phyloP scores from a whole-genome alignment of 2,329 filamentous ascomycete genomes.

The Penicillium sp. region DNA sequence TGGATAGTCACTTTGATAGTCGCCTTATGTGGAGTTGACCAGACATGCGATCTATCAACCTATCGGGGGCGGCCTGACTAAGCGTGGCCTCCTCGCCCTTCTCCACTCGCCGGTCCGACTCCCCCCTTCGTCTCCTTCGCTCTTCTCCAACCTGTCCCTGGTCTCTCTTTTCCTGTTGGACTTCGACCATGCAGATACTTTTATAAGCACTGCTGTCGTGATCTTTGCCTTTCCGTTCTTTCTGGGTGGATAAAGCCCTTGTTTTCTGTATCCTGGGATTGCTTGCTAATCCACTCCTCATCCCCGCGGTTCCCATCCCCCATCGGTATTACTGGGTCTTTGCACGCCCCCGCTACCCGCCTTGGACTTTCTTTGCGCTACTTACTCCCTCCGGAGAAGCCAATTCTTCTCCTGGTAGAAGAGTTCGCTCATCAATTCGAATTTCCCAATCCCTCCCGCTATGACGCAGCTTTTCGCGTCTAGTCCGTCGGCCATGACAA shows the following conservation, averaged over 20 bases:
- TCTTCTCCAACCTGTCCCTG: conserved; percentile 23
- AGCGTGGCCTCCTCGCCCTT: conserved; percentile 28
- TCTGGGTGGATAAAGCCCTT: conserved; percentile 32
- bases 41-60: conserved; percentile 9
- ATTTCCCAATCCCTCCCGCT: conserved; percentile 22
- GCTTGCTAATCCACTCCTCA: conserved; percentile 17
- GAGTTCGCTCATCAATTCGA: conserved; percentile 10
- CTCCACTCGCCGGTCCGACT: conserved; percentile 30
- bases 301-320: conserved; percentile 27
- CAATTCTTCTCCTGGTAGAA: conserved; percentile 11
- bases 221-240: conserved; percentile 27
- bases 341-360: conserved; percentile 20
- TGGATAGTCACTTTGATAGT: background rate
- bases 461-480: conserved; percentile 55
- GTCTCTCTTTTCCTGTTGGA: conserved; percentile 20
- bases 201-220: conserved; percentile 28
- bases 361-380: conserved; percentile 23
- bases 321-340: conserved; percentile 25
- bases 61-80: conserved; percentile 27
- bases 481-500: conserved; percentile 46
- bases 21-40: background rate
- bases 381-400: conserved; percentile 14
- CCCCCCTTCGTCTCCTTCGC: conserved; percentile 26
- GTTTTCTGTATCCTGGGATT: conserved; percentile 19
- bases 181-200: conserved; percentile 27